Percentiles rank a stretch among this genome's conserved stretches.
phyloP scores from a whole-genome alignment of 306 rosid species.

The Hippophae rhamnoides region DNA sequence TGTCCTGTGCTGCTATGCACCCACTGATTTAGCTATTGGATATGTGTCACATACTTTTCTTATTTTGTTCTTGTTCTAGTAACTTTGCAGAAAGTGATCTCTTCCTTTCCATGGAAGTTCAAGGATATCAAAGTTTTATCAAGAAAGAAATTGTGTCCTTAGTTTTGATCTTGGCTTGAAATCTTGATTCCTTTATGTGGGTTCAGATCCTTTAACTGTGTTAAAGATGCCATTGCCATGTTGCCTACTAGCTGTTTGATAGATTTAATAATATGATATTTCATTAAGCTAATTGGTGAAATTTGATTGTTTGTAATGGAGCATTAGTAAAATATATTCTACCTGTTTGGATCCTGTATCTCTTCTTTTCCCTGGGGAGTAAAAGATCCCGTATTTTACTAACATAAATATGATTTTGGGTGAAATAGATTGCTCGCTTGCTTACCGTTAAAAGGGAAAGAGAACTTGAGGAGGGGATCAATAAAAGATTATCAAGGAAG shows the following conservation, averaged over 20 bases:
- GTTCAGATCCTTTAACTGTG: background rate
- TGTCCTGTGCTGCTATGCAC: too few relatives aligned
- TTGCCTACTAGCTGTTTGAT: too few relatives aligned
- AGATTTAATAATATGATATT: background rate
- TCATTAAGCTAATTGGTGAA: background rate
- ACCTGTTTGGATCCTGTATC: background rate
- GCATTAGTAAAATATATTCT: background rate
- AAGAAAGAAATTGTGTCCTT: background rate
- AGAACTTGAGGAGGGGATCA: slow-evolving; percentile 79
- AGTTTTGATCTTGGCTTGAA: background rate
- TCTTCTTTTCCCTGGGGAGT: too few relatives aligned
- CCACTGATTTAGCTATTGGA: too few relatives aligned
- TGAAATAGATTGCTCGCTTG: slow-evolving; percentile 70
- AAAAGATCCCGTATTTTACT: background rate
- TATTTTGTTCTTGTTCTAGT: too few relatives aligned
- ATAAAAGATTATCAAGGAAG: slow-evolving; percentile 83
- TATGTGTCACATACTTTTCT: too few relatives aligned
- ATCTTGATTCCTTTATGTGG: background rate
- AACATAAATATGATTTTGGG: background rate
- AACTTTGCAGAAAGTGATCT: too few relatives aligned
- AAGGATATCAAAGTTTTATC: background rate
- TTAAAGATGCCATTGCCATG: background rate
- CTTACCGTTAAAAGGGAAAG: slow-evolving; percentile 89
- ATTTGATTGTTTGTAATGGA: too few relatives aligned
- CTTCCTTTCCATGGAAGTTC: too few relatives aligned